Evolutionary conservation across 768 basidiomycete species (phyloP), one percentile per base, ranked within the genome.

Genomic region (Candolleomyces efflorescens): DNA sequence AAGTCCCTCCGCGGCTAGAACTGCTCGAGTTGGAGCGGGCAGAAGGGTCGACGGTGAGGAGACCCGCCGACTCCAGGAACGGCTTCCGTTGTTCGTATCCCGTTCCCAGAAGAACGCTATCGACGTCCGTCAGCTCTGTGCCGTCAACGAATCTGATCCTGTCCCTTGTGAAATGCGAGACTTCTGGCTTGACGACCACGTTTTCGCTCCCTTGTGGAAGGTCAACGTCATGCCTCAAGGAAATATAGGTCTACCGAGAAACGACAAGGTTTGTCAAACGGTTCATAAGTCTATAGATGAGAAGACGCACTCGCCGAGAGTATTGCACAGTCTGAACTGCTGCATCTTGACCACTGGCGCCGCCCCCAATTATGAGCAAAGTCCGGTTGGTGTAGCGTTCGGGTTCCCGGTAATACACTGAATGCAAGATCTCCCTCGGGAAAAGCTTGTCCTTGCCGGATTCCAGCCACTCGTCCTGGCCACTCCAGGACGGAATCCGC

Each of bases 71-170:
- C 13, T 73, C 69, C 11, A 75, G 64, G 63, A 85, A 85, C 0
- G 83, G 83, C 6, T 82, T 70, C 20, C 72, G 73, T 50, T 79
- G 59, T 56, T 83, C 73, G 63, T 86, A 86, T 7, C 85, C 84
- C 0, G 82, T 85, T 0, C 69, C 82, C 13, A 84, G 75, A 24
- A 85, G 62, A 37, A 86, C 69, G 5, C 73, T 62, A 58, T 84
- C 80, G 26, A 81, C 74, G 41, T 75, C 70, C 3, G 7, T 24
- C 32, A 74, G 56, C 0, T 64, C 57, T 0, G 78, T 75, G 13
- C 77, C 79, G 62, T 85, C 83, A 0, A 61, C 62, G 60, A 86
- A 83, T 15, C 79, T 72, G 32, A 83, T 65, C 2, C 70, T 71
- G 10, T 73, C 62, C 3, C 64, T 51, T 0, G 78, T 79, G 63